phyloP scores from a whole-genome alignment of 768 basidiomycete species.

The Cyathus striatus region DNA sequence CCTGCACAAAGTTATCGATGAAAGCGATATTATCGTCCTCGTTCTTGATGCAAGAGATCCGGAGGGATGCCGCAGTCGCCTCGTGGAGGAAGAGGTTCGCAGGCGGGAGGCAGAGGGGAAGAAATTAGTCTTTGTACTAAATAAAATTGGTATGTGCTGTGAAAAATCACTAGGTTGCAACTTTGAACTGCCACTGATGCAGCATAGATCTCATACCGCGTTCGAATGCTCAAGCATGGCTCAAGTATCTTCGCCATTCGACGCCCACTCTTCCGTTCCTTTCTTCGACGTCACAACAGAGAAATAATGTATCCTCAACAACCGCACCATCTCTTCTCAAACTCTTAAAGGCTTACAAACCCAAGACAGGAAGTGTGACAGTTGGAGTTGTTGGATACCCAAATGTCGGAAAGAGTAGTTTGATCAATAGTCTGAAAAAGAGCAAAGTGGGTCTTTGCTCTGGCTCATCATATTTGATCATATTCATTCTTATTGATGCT shows the following conservation, averaged over 20 bases:
- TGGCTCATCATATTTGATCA: slow-evolving; percentile 1
- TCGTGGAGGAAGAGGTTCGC: slow-evolving; percentile 93
- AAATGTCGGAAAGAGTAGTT: slow-evolving; percentile 93
- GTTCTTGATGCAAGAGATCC: slow-evolving; percentile 95
- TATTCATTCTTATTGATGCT: too few species aligned
- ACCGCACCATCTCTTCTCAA: slow-evolving; percentile 76
- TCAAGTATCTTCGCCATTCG: slow-evolving; percentile 85
- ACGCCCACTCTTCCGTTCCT: slow-evolving; percentile 94
- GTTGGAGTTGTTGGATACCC: slow-evolving; percentile 95
- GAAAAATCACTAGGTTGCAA: too few species aligned
- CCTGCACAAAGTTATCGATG: slow-evolving; percentile 88
- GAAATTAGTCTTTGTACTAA: slow-evolving; percentile 89
- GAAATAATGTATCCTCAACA: slow-evolving; percentile 73
- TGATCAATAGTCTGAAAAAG: slow-evolving; percentile 90
- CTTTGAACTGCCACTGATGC: too few species aligned
- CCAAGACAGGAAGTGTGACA: slow-evolving; percentile 66
- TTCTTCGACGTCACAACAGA: slow-evolving; percentile 67
- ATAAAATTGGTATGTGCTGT: slow-evolving; percentile 95
- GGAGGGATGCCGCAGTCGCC: slow-evolving; percentile 83
- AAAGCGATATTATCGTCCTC: slow-evolving; percentile 86
- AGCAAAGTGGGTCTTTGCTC: slow-evolving; percentile 51
- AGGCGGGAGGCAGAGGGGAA: slow-evolving; percentile 85
- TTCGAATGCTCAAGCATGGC: slow-evolving; percentile 85
- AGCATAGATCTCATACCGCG: slow-evolving; percentile 80
- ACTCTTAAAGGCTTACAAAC: slow-evolving; percentile 80